A percentile compares a stretch with the other conserved stretches of the same genome.
phyloP scores from a whole-genome alignment of 805 yeast genomes.

The Yamadazyma philogaea region DNA sequence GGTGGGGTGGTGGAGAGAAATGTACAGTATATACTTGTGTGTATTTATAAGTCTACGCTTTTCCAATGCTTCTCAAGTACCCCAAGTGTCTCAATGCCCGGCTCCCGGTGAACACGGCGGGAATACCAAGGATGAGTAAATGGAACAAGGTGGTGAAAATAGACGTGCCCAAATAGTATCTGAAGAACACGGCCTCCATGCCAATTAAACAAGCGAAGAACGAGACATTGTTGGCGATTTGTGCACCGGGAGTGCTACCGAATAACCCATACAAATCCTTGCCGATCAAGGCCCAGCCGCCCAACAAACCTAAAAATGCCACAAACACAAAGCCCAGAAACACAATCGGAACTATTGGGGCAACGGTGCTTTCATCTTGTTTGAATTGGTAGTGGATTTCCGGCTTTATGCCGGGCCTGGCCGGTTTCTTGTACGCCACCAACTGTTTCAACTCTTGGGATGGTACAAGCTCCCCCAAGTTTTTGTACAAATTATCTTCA shows the following conservation, averaged over 20 bases:
- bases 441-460: slow-evolving; percentile 23
- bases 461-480: slow-evolving; percentile 32
- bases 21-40: slow-evolving; percentile 2
- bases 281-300: slow-evolving; percentile 38
- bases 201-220: slow-evolving; percentile 49
- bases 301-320: slow-evolving; percentile 42
- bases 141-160: slow-evolving; percentile 58
- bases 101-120: slow-evolving; percentile 62
- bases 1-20: too few species aligned
- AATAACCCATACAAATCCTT: slow-evolving; percentile 26
- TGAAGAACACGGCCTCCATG: slow-evolving; percentile 52
- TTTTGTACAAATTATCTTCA: slow-evolving; percentile 20
- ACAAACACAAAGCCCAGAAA: slow-evolving; percentile 42
- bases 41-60: slow-evolving; percentile 13
- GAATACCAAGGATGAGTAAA: slow-evolving; percentile 46
- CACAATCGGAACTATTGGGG: slow-evolving; percentile 47
- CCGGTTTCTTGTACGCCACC: slow-evolving; percentile 23
- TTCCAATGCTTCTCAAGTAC: slow-evolving; percentile 28
- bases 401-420: slow-evolving; percentile 48
- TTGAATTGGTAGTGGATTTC: slow-evolving; percentile 66
- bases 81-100: slow-evolving; percentile 54
- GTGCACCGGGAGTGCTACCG: slow-evolving; percentile 32
- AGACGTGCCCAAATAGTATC: slow-evolving; percentile 56
- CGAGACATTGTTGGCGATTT: slow-evolving; percentile 37
- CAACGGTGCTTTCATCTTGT: slow-evolving; percentile 50